These are phyloP conservation scores for Endoconidiophora polonica DNA, from an alignment of 2,329 filamentous ascomycete genomes.

Conservation along the genomic window DNA sequence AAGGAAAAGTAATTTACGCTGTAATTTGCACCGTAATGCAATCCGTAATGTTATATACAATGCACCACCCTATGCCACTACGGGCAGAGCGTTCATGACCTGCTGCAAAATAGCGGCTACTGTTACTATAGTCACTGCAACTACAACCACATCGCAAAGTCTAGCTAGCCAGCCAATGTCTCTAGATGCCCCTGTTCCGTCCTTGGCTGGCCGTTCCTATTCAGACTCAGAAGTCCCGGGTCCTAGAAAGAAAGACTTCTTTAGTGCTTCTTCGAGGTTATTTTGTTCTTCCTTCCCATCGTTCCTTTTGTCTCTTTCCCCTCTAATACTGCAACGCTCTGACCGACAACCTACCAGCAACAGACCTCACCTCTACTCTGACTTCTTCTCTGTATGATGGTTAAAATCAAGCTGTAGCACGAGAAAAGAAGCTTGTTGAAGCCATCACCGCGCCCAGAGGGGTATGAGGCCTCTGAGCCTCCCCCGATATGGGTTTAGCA, in stretches of 20 bases:
- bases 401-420: no score
- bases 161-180: no score
- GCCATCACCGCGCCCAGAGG: no score
- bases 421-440: no score
- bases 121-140: no score
- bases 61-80: neutral
- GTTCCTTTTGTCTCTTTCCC: neutral
- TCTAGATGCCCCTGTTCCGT: neutral
- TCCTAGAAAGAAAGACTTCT: neutral
- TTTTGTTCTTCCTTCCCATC: conserved; percentile 5
- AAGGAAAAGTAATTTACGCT: neutral
- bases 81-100: no score
- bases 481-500: no score
- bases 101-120: no score
- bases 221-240: neutral
- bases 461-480: no score
- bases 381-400: neutral
- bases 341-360: neutral
- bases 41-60: neutral
- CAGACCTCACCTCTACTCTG: neutral
- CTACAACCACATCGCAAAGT: no score
- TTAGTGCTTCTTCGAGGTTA: conserved; percentile 1
- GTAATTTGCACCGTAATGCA: neutral
- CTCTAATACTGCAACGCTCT: neutral
- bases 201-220: neutral